phyloP scores from a whole-genome alignment of 257 asterid species.

The Fraxinus quadrangulata region DNA sequence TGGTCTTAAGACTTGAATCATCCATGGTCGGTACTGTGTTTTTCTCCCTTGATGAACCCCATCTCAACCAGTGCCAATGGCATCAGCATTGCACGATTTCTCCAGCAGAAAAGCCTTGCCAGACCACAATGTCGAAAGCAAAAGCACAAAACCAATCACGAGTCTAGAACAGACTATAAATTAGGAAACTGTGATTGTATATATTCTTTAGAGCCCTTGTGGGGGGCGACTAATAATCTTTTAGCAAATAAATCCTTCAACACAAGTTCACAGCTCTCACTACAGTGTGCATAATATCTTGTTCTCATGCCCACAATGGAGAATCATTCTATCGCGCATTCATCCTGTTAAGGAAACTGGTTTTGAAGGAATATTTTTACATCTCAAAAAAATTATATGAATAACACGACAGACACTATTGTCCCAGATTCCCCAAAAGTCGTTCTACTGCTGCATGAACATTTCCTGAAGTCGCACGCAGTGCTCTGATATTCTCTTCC shows the following conservation, averaged over 20 bases:
- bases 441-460: slow-evolving; percentile 68
- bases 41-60: neutral
- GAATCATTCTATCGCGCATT: slow-evolving; percentile 23
- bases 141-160: neutral
- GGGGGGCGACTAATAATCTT: slow-evolving; percentile 13
- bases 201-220: neutral
- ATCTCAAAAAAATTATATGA: slow-evolving; percentile 8
- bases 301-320: slow-evolving; percentile 36
- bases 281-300: slow-evolving; percentile 22
- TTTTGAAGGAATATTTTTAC: slow-evolving; percentile 31
- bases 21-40: neutral
- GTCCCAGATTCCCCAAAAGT: slow-evolving; percentile 52
- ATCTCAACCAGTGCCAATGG: neutral
- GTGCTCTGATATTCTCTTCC: slow-evolving; percentile 56
- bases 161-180: no score
- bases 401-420: slow-evolving; percentile 24
- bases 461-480: slow-evolving; percentile 56
- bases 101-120: neutral
- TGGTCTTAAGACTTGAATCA: no score
- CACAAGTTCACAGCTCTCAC: slow-evolving; percentile 29
- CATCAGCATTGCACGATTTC: neutral
- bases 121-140: no score
- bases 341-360: slow-evolving; percentile 28
- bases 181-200: neutral
- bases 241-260: slow-evolving; percentile 12